These are phyloP conservation scores for Saturnispora halmiae DNA, from an alignment of 805 yeast genomes.

Conservation along the genomic window DNA sequence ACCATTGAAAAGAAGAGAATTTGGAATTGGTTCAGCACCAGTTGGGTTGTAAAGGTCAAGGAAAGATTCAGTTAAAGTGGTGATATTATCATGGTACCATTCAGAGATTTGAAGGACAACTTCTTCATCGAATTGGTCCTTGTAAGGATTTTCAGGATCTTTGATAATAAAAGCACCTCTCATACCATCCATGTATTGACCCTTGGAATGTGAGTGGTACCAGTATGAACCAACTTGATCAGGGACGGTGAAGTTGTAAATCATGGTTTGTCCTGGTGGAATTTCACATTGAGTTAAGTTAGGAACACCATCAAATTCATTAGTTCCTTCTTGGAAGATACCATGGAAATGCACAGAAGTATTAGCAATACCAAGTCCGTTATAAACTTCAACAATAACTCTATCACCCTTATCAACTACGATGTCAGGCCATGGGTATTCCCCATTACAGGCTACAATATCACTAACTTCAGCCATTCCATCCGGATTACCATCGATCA, in stretches of 20 bases:
- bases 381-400: constrained; percentile 60
- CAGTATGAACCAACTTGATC: constrained; percentile 86
- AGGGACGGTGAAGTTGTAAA: constrained; percentile 82
- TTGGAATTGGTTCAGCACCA: constrained; percentile 97
- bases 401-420: constrained; percentile 73
- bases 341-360: constrained; percentile 94
- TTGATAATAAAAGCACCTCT: constrained; percentile 72
- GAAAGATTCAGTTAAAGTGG: constrained; percentile 46
- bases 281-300: constrained; percentile 86
- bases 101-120: constrained; percentile 60
- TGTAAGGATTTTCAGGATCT: constrained; percentile 41
- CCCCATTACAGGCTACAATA: constrained; percentile 42
- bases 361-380: constrained; percentile 59
- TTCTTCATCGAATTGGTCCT: constrained; percentile 78
- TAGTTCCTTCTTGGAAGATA: constrained; percentile 66
- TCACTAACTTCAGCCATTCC: constrained; percentile 34
- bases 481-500: constrained; percentile 56
- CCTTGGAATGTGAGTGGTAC: constrained; percentile 92
- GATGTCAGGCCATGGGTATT: constrained; percentile 82
- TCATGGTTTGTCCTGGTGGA: constrained; percentile 58
- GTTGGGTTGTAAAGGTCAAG: constrained; percentile 78
- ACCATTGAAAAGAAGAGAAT: constrained; percentile 69
- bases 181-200: constrained; percentile 93
- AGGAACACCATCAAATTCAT: constrained; percentile 87
- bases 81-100: constrained; percentile 72